Percentiles rank a stretch among this genome's conserved stretches.
phyloP scores from a whole-genome alignment of 306 rosid genomes.

The Pyrus bretschneideri region DNA sequence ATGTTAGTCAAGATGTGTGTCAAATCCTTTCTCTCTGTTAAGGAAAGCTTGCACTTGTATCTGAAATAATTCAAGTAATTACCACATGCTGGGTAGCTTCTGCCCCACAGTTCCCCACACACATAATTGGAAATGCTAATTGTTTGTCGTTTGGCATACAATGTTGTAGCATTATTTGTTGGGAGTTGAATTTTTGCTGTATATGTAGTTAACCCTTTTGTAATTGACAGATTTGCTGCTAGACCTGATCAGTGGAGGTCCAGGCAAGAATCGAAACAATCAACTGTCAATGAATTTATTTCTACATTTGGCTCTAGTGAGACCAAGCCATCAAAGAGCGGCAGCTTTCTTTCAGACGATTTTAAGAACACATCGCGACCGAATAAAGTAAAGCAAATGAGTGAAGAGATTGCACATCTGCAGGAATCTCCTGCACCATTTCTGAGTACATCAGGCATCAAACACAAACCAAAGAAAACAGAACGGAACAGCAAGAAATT shows the following conservation, averaged over 20 bases:
- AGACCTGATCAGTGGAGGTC: slow-evolving; percentile 90
- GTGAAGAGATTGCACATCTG: slow-evolving; percentile 56
- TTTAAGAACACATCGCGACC: slow-evolving; percentile 32
- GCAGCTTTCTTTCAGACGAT: slow-evolving; percentile 42
- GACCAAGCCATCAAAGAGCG: slow-evolving; percentile 31
- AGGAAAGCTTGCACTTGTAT: not conserved
- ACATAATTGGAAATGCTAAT: not conserved
- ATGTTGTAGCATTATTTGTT: slow-evolving; percentile 3
- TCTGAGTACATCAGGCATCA: slow-evolving; percentile 46
- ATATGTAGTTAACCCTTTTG: slow-evolving; percentile 8
- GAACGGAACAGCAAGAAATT: slow-evolving; percentile 27
- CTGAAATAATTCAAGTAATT: not conserved
- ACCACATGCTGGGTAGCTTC: not conserved
- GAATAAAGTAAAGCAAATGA: slow-evolving; percentile 47
- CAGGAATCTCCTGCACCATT: slow-evolving; percentile 49
- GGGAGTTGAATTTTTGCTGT: slow-evolving; percentile 8
- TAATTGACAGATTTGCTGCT: slow-evolving; percentile 54
- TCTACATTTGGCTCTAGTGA: slow-evolving; percentile 61
- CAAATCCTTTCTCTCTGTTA: not conserved
- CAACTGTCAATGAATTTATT: slow-evolving; percentile 58
- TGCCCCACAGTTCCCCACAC: not conserved
- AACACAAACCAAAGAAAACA: slow-evolving; percentile 36
- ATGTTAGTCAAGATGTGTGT: not conserved
- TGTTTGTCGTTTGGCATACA: not conserved
- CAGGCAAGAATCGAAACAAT: slow-evolving; percentile 67